Conservation (phyloP, 345 rosid genomes). For the Pugionium cornutum region DNA sequence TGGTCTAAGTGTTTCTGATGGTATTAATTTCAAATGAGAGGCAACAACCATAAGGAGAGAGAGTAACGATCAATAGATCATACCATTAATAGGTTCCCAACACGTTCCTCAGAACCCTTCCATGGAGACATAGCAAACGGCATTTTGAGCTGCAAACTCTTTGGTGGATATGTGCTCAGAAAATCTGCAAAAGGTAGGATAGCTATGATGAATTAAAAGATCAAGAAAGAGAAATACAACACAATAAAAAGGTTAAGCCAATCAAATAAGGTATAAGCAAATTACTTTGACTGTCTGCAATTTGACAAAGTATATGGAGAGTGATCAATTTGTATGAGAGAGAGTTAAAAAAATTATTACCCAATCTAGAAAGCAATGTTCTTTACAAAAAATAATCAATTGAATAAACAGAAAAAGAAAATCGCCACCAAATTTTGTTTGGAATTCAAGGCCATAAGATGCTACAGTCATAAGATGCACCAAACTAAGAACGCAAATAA, state of each 20-base stretch:
- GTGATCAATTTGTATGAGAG: neutral
- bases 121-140: slow-evolving; percentile 89
- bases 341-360: neutral
- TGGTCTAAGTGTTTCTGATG: slow-evolving; percentile 12
- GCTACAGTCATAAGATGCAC: slow-evolving; percentile 18
- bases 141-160: slow-evolving; percentile 62
- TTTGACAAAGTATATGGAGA: slow-evolving; percentile 7
- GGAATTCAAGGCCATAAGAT: slow-evolving; percentile 12
- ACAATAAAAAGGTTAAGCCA: slow-evolving; percentile 8
- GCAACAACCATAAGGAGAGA: neutral
- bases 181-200: slow-evolving; percentile 54
- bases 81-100: slow-evolving; percentile 98
- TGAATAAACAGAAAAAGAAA: neutral
- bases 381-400: neutral
- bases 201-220: slow-evolving; percentile 14
- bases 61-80: slow-evolving; percentile 28
- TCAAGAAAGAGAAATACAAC: slow-evolving; percentile 8
- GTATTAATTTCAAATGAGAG: slow-evolving; percentile 11
- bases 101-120: slow-evolving; percentile 73
- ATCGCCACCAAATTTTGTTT: neutral
- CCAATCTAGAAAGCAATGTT: slow-evolving; percentile 6
- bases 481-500: neutral
- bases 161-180: slow-evolving; percentile 71
- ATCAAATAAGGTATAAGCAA: slow-evolving; percentile 13
- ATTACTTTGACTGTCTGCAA: slow-evolving; percentile 7